A percentile compares a stretch with the other conserved stretches of the same genome.
phyloP scores from a whole-genome alignment of 2,329 filamentous ascomycete genomes.

The Pleomassaria siparia region DNA sequence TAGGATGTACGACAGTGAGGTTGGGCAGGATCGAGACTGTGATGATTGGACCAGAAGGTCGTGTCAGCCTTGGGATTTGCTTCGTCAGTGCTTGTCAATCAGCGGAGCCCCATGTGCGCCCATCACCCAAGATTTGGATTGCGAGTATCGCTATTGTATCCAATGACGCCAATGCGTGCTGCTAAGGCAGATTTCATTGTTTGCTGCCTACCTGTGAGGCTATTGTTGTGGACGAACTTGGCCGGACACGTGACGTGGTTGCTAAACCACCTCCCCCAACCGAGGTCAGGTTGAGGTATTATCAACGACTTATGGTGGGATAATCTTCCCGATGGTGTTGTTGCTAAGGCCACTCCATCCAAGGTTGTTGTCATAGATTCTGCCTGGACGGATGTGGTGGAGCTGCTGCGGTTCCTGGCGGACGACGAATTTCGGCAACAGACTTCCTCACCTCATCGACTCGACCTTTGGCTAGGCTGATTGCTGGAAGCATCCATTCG shows the following conservation, averaged over 20 bases:
- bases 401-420: slow-evolving; percentile 25
- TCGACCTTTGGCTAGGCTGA: slow-evolving; percentile 78
- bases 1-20: neutral
- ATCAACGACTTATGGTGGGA: neutral
- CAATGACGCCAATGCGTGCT: neutral
- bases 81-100: no score
- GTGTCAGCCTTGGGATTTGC: neutral
- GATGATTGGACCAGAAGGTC: neutral
- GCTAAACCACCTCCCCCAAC: neutral
- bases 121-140: neutral
- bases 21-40: neutral
- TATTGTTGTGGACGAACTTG: neutral
- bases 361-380: slow-evolving; percentile 15
- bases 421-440: slow-evolving; percentile 34
- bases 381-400: slow-evolving; percentile 15
- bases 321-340: neutral
- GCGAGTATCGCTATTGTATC: neutral
- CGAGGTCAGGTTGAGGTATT: neutral
- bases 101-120: neutral
- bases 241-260: neutral
- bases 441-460: slow-evolving; percentile 67
- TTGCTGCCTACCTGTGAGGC: slow-evolving; percentile 1
- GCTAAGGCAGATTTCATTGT: neutral
- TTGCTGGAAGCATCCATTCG: slow-evolving; percentile 86
- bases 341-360: no score